Evolutionary conservation across 768 basidiomycete species (phyloP).

Genomic region (Kwoniella heveanensis): DNA sequence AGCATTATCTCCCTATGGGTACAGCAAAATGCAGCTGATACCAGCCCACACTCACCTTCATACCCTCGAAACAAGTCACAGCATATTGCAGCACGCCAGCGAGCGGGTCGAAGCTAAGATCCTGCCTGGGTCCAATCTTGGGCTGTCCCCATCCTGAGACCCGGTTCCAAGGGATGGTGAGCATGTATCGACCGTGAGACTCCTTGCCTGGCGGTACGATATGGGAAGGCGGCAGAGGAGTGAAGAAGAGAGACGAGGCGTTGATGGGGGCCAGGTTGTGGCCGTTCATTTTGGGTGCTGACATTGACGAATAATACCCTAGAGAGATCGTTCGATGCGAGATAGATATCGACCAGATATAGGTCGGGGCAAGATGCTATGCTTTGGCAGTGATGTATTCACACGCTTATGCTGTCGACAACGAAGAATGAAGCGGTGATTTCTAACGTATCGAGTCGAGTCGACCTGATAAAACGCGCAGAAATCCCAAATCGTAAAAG

Average conservation of each 20-base stretch:
- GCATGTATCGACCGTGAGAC: conserved; percentile 63
- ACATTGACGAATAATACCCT: too few relatives aligned
- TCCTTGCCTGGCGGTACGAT: conserved; percentile 38
- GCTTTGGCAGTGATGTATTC: too few relatives aligned
- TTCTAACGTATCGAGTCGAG: not conserved
- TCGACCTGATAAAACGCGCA: not conserved
- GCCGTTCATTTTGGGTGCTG: conserved; percentile 3
- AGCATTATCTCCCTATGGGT: too few relatives aligned
- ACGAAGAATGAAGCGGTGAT: not conserved
- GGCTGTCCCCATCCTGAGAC: conserved; percentile 79
- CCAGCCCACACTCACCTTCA: conserved; percentile 71
- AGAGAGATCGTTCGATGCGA: too few relatives aligned
- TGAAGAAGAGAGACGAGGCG: conserved; percentile 43
- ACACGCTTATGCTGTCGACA: too few relatives aligned
- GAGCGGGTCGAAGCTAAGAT: conserved; percentile 73
- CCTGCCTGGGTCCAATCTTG: conserved; percentile 77
- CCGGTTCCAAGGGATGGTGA: conserved; percentile 72
- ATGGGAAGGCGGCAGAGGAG: conserved; percentile 40
- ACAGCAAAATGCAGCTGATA: not conserved
- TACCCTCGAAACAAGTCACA: conserved; percentile 70
- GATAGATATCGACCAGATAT: too few relatives aligned
- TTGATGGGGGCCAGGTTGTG: conserved; percentile 16
- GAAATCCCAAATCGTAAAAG: not conserved
- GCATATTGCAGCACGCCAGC: conserved; percentile 83
- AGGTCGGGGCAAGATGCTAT: too few relatives aligned